Conservation (phyloP, 768 basidiomycete species). For the Termitomyces eurrhizus region DNA sequence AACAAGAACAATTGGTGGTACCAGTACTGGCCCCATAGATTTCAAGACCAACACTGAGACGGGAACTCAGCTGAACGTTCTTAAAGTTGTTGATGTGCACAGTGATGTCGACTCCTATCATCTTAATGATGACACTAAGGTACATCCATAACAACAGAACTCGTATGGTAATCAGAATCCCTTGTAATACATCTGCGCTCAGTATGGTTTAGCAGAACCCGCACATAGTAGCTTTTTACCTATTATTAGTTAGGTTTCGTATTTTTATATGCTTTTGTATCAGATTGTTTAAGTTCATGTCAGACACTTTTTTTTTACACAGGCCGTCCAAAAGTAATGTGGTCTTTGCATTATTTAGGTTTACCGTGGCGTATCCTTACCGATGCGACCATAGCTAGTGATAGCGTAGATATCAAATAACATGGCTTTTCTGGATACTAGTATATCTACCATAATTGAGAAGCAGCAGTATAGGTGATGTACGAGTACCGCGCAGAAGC, state of each 20-base stretch:
- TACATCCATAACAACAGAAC: background rate
- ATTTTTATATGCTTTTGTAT: background rate
- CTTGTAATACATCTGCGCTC: background rate
- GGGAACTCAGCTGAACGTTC: background rate
- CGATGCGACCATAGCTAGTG: no score
- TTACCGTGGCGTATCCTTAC: no score
- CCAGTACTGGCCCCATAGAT: background rate
- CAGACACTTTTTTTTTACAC: background rate
- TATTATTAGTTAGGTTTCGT: background rate
- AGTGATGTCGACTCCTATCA: background rate
- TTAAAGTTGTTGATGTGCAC: background rate
- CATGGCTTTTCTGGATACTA: no score
- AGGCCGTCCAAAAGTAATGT: background rate
- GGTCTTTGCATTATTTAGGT: no score
- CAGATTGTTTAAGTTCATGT: background rate
- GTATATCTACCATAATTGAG: no score
- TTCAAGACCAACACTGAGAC: background rate
- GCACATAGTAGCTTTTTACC: background rate
- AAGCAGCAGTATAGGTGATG: no score
- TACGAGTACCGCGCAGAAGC: no score
- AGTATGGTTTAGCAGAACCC: background rate
- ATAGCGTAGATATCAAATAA: no score
- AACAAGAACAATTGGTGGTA: background rate
- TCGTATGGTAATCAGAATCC: background rate
- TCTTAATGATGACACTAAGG: background rate